Base-by-base conservation (phyloP, 2,329 filamentous ascomycete genomes). In the Aspergillus unguis region DNA sequence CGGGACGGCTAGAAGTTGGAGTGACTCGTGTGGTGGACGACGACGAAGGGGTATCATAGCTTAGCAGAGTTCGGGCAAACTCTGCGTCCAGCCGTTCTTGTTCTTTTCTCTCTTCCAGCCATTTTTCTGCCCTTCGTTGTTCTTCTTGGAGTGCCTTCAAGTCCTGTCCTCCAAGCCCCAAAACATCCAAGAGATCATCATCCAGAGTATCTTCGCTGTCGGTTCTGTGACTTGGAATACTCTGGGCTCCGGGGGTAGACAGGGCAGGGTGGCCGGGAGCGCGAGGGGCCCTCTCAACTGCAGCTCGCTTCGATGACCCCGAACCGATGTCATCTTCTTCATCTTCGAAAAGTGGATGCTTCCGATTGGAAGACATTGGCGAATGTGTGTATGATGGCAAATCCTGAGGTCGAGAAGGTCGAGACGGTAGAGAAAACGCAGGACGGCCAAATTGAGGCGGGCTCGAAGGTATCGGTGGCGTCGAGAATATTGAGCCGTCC, bases 1-100 rank as follows among this genome's bases (percentile, higher is more conserved):
- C 37, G 9, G 52, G 44, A 35, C 48, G 44, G 37, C 43, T 36
- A n/a, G 50, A 46, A 37, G 51, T 51, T 8, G 53, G 40, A 11
- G 41, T 40, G 29, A 37, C 53, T 35, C 10, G 50, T 11, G 23
- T 5, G 37, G 53, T 29, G 17, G 53, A 57, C 17, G 49, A 50
- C 7, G 58, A 44, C 29, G 48, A 44, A 26, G 55, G 36, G 6
- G 62, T 57, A 45, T 55, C 62, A 62, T 44, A 61, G 58, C 28
- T 69, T 56, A 73, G 68, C 9, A 76, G 59, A 27, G 55, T 65
- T 42, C 69, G 67, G 32, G 74, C 73, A 52, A 70, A 60, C 54
- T 70, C 68, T n/a, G 58, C 71, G 52, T 75, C 72, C 32, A 58
- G 63, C 23, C 64, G 68, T 51, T 71, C 69, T 56, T 71, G 68